Evolutionary conservation across 192 early-diverging fungal species (phyloP).

Genomic region (Dimargaris verticillata): DNA sequence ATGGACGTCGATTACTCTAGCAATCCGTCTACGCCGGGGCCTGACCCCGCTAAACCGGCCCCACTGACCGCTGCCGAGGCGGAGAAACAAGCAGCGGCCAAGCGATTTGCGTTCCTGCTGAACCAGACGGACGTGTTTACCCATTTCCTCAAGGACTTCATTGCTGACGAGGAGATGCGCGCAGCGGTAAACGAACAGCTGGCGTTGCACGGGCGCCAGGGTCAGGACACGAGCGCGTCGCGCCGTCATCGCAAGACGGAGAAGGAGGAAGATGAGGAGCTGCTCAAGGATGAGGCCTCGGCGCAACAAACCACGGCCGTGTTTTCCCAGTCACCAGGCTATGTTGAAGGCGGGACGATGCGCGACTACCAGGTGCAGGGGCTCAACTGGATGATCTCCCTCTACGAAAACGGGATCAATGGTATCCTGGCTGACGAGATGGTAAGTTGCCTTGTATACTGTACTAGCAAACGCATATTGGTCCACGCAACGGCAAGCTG

Average conservation of each 20-base stretch:
- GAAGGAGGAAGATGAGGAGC: slow-evolving; percentile 92
- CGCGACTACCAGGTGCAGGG: slow-evolving; percentile 95
- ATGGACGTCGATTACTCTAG: too few relatives aligned
- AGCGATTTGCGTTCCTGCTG: slow-evolving; percentile 31
- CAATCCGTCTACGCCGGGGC: too few relatives aligned
- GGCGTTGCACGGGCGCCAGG: slow-evolving; percentile 22
- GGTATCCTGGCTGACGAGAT: slow-evolving; percentile 98
- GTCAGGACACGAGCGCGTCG: slow-evolving; percentile 19
- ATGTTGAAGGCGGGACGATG: slow-evolving; percentile 79
- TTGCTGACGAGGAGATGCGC: slow-evolving; percentile 33
- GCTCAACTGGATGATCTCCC: slow-evolving; percentile 92
- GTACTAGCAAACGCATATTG: not conserved
- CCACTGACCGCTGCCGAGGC: too few relatives aligned
- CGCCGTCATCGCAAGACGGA: slow-evolving; percentile 86
- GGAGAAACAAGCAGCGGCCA: not conserved
- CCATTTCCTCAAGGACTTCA: slow-evolving; percentile 45
- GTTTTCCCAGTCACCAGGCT: slow-evolving; percentile 81
- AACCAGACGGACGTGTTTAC: slow-evolving; percentile 56
- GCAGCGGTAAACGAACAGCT: slow-evolving; percentile 26
- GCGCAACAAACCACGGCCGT: slow-evolving; percentile 31
- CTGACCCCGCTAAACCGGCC: too few relatives aligned
- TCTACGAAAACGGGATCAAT: slow-evolving; percentile 95
- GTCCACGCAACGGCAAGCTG: slow-evolving; percentile 23
- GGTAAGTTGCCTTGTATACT: too few relatives aligned
- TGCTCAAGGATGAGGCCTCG: slow-evolving; percentile 59